A percentile compares a stretch with the other conserved stretches of the same genome.
Conservation (phyloP, 257 asterid genomes). For the Solanum verrucosum region DNA sequence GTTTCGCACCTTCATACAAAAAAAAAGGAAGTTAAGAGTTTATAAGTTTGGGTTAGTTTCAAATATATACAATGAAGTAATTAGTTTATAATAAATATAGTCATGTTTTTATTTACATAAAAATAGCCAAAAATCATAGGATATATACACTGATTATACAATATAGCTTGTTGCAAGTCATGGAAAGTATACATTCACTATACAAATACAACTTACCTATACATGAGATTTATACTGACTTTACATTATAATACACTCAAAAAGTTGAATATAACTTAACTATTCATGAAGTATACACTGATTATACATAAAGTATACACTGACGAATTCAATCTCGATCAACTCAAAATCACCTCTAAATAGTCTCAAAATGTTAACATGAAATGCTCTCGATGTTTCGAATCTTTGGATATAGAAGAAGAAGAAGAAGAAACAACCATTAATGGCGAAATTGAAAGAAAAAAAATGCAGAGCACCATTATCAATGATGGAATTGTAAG, state of each 20-base stretch:
- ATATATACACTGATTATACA: not conserved
- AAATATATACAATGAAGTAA: no score
- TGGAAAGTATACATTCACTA: not conserved
- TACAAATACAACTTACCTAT: not conserved
- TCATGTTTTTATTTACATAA: not conserved
- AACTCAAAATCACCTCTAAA: no score
- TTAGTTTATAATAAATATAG: no score
- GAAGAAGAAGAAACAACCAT: no score
- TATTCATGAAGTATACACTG: not conserved
- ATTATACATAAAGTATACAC: not conserved
- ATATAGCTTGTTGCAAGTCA: not conserved
- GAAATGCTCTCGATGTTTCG: no score
- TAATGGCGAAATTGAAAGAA: no score
- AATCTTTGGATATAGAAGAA: no score
- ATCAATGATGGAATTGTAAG: no score
- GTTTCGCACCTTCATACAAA: not conserved
- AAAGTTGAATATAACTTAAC: not conserved
- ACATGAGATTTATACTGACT: fast-evolving
- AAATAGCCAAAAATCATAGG: not conserved
- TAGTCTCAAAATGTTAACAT: not conserved
- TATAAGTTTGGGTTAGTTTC: not conserved
- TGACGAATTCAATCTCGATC: not conserved
- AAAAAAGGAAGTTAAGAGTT: not conserved
- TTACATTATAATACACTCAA: not conserved
- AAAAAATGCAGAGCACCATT: no score